Conservation (phyloP, 495 filamentous ascomycete genomes). For the Acidiella bohemica region DNA sequence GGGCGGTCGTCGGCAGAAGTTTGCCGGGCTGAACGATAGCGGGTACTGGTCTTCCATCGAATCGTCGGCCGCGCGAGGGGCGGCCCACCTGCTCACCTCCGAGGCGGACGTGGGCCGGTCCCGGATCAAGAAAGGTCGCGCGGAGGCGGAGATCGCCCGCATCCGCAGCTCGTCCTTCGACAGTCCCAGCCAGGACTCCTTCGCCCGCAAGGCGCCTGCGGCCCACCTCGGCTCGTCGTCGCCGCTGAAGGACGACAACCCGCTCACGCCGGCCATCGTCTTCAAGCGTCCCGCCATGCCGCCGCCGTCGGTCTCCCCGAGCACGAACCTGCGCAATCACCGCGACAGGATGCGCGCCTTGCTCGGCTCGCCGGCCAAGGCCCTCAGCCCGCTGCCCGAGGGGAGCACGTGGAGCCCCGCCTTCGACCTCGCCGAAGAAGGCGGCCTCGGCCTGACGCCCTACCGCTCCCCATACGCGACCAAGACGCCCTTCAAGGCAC, state of each 20-base stretch:
- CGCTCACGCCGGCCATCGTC: constrained; percentile 71
- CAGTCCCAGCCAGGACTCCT: constrained; percentile 58
- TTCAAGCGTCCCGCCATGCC: constrained; percentile 71
- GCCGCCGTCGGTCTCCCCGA: constrained; percentile 79
- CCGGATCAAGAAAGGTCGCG: constrained; percentile 71
- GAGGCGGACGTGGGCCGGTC: constrained; percentile 59
- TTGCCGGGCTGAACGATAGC: constrained; percentile 72
- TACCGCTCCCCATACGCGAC: constrained; percentile 10
- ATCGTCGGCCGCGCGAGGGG: constrained; percentile 70
- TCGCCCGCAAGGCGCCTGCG: constrained; percentile 36
- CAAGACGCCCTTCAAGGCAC: constrained; percentile 17
- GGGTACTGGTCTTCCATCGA: constrained; percentile 97
- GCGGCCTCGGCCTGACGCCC: constrained; percentile 16
- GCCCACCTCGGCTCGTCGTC: constrained; percentile 46
- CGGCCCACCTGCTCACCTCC: constrained; percentile 50
- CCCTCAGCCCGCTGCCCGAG: constrained; percentile 48
- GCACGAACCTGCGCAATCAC: constrained; percentile 87
- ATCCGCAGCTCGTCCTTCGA: constrained; percentile 88
- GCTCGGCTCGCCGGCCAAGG: constrained; percentile 74
- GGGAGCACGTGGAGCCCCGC: constrained; percentile 63
- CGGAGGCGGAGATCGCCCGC: constrained; percentile 90
- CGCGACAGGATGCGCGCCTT: constrained; percentile 74
- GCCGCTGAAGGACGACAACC: constrained; percentile 28
- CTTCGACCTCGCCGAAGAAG: constrained; percentile 44
- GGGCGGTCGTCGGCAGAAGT: constrained; percentile 53